Base-by-base conservation (phyloP, 2,329 filamentous ascomycete species). In the Neurospora sp. region DNA sequence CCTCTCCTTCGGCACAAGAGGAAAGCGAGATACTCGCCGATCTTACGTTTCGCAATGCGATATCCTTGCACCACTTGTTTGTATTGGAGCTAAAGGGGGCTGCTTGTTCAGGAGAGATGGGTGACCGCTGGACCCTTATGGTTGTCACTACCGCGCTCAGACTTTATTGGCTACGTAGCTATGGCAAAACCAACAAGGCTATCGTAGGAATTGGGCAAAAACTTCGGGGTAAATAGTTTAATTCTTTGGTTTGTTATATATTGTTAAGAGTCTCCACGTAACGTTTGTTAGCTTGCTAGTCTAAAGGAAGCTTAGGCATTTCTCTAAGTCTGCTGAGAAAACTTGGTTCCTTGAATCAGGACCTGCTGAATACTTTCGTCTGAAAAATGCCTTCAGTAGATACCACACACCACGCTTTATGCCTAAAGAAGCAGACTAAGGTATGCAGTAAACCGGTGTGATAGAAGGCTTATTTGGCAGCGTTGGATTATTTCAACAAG, bases 41-140 rank as follows among this genome's bases (percentile, higher is more conserved):
- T 46, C 66, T 72, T n/a, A 33, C 36, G 19, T 70, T 70, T 19
- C 4, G 38, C 23, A 68, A 67, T 13, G 46, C 46, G 5, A 23
- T 70, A 19, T 66, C 66, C 19, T 23, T 52, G 4, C 46, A 46
- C 17, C 70, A 70, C 43, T 5, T 67, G 1, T 72, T 71, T n/a
- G 38, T 58, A 2, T 23, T 72, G 38, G 71, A 72, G 58, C 36
- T 71, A 6, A 67, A 66, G 28, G 71, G 70, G 15, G 66, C 68
- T 17, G 71, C 67, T n/a, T 17, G 36, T 17, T 69, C 68, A n/a
- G 70, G 70, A 8, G 71, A 66, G 19, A 43, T 72, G 23, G 71
- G 71, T 38, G 71, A 71, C 13, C 70, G 71, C 6, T 71, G 71
- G 71, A 58, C 43, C 1, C 70, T 72, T 17, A 71, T 70, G 68